Evolutionary conservation across 371 early-diverging fungal species (phyloP).

Genomic region (Mucor velutinosus): DNA sequence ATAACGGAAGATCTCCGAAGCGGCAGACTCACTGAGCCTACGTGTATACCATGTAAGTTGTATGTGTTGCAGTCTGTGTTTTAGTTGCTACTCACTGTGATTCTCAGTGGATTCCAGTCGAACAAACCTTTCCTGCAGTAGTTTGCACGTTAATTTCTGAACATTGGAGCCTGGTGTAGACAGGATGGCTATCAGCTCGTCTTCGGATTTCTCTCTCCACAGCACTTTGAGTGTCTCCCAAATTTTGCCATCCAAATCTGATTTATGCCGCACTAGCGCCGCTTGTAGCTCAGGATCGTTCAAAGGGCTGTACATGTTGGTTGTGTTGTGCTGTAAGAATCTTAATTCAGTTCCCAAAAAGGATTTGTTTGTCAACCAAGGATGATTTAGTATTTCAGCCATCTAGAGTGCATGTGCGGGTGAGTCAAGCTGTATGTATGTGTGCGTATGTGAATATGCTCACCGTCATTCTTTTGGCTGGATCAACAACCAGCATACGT

Average conservation of each 20-base stretch:
- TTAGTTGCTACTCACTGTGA: not conserved
- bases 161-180: slow-evolving; percentile 30
- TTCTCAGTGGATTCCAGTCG: slow-evolving; percentile 11
- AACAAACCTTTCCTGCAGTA: slow-evolving; percentile 37
- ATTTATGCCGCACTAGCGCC: slow-evolving; percentile 22
- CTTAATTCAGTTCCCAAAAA: slow-evolving; percentile 39
- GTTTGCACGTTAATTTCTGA: slow-evolving; percentile 44
- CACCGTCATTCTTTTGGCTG: slow-evolving; percentile 55
- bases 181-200: slow-evolving; percentile 25
- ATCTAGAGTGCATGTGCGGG: slow-evolving; percentile 19
- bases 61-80: not conserved
- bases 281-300: slow-evolving; percentile 24
- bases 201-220: slow-evolving; percentile 30
- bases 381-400: slow-evolving; percentile 40
- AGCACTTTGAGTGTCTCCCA: slow-evolving; percentile 44
- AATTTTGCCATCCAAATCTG: slow-evolving; percentile 38
- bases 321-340: slow-evolving; percentile 18
- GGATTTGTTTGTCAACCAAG: slow-evolving; percentile 46
- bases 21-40: slow-evolving; percentile 23
- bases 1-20: slow-evolving; percentile 22
- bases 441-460: not conserved
- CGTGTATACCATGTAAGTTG: not conserved
- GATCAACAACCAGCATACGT: slow-evolving; percentile 60
- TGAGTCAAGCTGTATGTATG: not conserved
- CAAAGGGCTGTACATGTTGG: slow-evolving; percentile 19